Base-by-base conservation (phyloP, 2,329 filamentous ascomycete genomes). In the Teratosphaeria epicoccoides region DNA sequence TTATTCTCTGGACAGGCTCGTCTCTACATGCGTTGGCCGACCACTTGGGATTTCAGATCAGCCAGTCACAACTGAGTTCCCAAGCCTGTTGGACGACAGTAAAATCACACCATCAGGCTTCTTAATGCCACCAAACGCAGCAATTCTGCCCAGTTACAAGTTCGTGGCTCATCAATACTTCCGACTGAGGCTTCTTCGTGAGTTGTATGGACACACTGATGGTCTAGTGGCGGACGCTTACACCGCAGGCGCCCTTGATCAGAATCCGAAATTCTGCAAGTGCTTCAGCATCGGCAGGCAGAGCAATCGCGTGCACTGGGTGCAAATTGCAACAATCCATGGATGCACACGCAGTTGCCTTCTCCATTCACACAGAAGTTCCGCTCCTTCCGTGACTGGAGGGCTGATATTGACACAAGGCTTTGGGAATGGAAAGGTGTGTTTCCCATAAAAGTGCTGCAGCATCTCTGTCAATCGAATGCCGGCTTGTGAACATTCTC, bases 31-130 rank as follows among this genome's bases (percentile, higher is more conserved):
- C 61, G 91, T 97, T 24, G 91, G 91, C 33, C 78, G 91, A 51
- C 93, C 91, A 6, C 94, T 96, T 63, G 90, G 91, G 25, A 88
- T 97, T 57, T 90, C 86, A n/a, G 93, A 97, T 71, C 87, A 95
- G 66, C 88, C 95, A 57, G 88, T 97, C 62, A 97, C 91, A 12
- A 96, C 91, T 0, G 88, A 95, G 63, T 94, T 96, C 58, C 91
- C 91, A 1, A 95, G 88, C 3, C 70, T 90, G 50, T 75, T 95
- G 37, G 90, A 96, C 62, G 91, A 97, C 69, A 80, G 82, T 55
- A 90, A 85, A 65, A 95, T 97, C 62, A 95, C 88, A 0, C 81
- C 83, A 7, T 76, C 77, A 17, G 90, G 91, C 9, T 85, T 96
- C 60, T 62, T 81, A 26, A 76, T 80, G 10, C 78, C 82, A 2